Percentiles rank a stretch among this genome's conserved stretches.
Evolutionary conservation across 1,139 yeast genomes (phyloP).

Genomic region (Geotrichum cucujoidarum): DNA sequence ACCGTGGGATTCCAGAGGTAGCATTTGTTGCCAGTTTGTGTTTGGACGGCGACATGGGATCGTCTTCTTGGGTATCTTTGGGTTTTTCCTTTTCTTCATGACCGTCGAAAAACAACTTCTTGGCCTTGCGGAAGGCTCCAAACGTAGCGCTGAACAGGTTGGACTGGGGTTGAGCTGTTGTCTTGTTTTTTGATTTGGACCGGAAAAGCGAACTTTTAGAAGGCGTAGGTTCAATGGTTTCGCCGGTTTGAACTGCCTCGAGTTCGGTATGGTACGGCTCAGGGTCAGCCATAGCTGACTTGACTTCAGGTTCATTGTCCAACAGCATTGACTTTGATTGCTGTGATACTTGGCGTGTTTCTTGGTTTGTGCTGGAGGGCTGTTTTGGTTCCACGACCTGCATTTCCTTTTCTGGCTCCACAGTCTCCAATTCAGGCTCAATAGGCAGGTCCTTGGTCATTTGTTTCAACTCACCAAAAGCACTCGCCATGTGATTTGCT

Average conservation of each 20-base stretch:
- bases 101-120: constrained; percentile 16
- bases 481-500: neutral
- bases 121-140: constrained; percentile 20
- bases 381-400: too few relatives aligned
- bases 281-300: neutral
- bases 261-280: neutral
- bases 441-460: too few relatives aligned
- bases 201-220: constrained; percentile 11
- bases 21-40: constrained; percentile 3
- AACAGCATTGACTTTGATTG: constrained; percentile 1
- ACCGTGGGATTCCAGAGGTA: constrained; percentile 2
- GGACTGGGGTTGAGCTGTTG: neutral
- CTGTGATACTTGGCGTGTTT: too few relatives aligned
- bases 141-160: constrained; percentile 11
- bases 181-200: constrained; percentile 5
- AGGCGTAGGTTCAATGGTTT: neutral
- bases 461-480: too few relatives aligned
- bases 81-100: constrained; percentile 1
- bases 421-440: too few relatives aligned
- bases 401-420: too few relatives aligned
- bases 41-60: neutral
- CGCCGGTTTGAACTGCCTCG: neutral
- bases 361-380: too few relatives aligned
- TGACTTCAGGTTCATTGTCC: neutral
- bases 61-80: neutral